Evolutionary conservation across 495 filamentous ascomycete genomes (phyloP).

Genomic region (Pyrenopolyporus hunteri): DNA sequence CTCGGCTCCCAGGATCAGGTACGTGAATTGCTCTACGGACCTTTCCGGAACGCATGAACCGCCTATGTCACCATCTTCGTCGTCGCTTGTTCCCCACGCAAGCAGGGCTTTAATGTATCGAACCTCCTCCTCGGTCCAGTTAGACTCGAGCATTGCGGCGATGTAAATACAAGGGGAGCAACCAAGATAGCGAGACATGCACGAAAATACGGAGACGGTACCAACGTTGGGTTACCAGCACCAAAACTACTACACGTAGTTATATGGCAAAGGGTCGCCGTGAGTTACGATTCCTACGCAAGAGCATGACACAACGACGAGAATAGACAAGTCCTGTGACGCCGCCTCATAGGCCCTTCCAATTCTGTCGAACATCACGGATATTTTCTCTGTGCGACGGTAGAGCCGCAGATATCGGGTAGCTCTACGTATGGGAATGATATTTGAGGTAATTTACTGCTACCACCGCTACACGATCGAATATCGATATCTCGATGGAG

Average conservation of each 20-base stretch:
- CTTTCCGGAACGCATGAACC: constrained; percentile 16
- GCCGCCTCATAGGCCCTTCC: constrained; percentile 18
- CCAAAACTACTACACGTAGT: not conserved
- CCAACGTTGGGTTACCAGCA: not conserved
- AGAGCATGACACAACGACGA: constrained; percentile 25
- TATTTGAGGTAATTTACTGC: not conserved
- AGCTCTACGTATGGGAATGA: not conserved
- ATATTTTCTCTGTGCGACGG: constrained; percentile 14
- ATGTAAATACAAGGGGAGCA: not conserved
- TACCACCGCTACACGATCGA: not conserved
- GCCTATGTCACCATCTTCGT: constrained; percentile 10
- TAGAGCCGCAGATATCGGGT: constrained; percentile 11
- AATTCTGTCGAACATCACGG: constrained; percentile 21
- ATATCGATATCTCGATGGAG: not conserved
- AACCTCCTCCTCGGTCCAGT: constrained; percentile 50
- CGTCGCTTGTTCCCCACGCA: constrained; percentile 45
- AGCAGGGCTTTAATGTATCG: constrained; percentile 52
- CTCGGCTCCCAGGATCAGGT: constrained; percentile 50
- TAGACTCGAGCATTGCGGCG: constrained; percentile 29
- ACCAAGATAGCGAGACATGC: too few relatives aligned
- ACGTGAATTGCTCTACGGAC: constrained; percentile 46
- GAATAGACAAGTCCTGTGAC: constrained; percentile 22
- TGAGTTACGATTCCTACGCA: constrained; percentile 9
- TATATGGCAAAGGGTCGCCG: constrained; percentile 13
- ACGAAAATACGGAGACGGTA: not conserved